Conservation (phyloP, 306 rosid species). For the Glycine latifolia region DNA sequence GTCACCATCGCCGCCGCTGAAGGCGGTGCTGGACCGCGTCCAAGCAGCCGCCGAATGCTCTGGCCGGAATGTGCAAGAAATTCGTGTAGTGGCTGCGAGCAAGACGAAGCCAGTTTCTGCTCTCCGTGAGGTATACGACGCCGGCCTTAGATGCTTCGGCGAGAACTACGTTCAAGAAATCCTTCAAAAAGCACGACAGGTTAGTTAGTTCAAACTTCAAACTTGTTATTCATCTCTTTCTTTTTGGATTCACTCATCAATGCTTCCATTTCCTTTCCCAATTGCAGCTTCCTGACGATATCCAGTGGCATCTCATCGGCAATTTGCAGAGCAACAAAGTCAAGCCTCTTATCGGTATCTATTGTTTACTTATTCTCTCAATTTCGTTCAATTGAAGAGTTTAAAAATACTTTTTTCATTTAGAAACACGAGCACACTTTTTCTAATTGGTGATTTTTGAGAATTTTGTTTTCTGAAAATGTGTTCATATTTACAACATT, state of each 20-base stretch:
- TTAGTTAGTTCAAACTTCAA: not conserved
- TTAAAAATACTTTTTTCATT: too few relatives aligned
- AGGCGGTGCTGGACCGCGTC: conserved; percentile 66
- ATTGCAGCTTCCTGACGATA: conserved; percentile 84
- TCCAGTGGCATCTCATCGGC: conserved; percentile 92
- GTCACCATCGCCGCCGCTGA: conserved; percentile 55
- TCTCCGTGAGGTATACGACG: conserved; percentile 78
- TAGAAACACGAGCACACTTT: not conserved
- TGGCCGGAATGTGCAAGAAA: conserved; percentile 53
- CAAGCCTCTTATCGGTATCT: conserved; percentile 79
- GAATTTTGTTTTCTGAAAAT: not conserved
- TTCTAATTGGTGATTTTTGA: not conserved
- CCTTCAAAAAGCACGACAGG: conserved; percentile 88
- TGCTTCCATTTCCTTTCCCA: not conserved
- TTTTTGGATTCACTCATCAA: not conserved
- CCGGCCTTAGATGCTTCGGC: conserved; percentile 91
- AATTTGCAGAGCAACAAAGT: conserved; percentile 94
- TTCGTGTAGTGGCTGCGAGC: conserved; percentile 88
- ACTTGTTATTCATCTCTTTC: not conserved
- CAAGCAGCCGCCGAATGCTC: conserved; percentile 72
- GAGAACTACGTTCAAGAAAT: conserved; percentile 94
- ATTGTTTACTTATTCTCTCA: not conserved
- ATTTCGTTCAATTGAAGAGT: not conserved
- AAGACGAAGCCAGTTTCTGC: conserved; percentile 78
- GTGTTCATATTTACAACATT: not conserved